Evolutionary conservation across 2,329 filamentous ascomycete genomes (phyloP).

Genomic region (Beauveria varroae): DNA sequence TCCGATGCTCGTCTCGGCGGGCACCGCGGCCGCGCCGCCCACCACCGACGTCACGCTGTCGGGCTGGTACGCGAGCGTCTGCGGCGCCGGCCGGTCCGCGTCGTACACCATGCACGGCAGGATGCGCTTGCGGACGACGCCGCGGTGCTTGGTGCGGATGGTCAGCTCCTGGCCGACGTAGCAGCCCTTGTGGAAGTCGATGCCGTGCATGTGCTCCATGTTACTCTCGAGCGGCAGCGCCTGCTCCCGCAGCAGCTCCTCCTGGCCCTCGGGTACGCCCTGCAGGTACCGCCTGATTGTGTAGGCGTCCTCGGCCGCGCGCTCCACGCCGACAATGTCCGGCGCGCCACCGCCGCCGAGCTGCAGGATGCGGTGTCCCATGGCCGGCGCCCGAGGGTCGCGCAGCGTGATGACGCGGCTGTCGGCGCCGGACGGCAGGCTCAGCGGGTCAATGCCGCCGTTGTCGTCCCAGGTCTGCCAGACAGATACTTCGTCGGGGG

Average conservation of each 20-base stretch:
- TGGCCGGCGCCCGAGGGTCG: conserved; percentile 46
- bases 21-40: conserved; percentile 30
- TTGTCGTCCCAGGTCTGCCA: conserved; percentile 68
- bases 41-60: conserved; percentile 19
- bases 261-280: conserved; percentile 79
- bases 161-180: conserved; percentile 96
- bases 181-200: conserved; percentile 94
- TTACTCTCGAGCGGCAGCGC: conserved; percentile 85
- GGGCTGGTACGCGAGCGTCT: conserved; percentile 40
- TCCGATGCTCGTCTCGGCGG: conserved; percentile 41
- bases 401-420: conserved; percentile 28
- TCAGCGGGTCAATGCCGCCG: conserved; percentile 6
- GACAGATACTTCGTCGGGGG: conserved; percentile 55
- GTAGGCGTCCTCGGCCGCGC: conserved; percentile 54
- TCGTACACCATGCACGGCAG: conserved; percentile 71
- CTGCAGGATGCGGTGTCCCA: conserved; percentile 46
- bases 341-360: conserved; percentile 20
- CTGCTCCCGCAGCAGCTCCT: conserved; percentile 63
- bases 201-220: conserved; percentile 74
- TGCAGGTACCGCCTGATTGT: conserved; percentile 67
- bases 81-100: conserved; percentile 29
- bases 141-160: conserved; percentile 88
- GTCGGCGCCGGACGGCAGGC: background rate
- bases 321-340: conserved; percentile 33
- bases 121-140: conserved; percentile 85